phyloP scores from a whole-genome alignment of 805 yeast genomes.

The Myxozyma kluyveri region DNA sequence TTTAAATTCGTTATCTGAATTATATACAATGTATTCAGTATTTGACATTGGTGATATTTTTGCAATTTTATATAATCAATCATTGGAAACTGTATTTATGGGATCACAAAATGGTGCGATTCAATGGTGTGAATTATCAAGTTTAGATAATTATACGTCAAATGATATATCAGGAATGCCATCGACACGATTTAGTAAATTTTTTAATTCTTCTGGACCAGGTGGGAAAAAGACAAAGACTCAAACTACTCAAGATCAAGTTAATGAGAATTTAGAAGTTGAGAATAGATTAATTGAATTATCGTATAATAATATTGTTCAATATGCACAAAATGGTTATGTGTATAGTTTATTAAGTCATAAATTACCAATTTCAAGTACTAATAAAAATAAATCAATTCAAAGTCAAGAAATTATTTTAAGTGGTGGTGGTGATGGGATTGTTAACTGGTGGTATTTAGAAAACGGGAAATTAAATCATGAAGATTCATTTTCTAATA shows the following conservation, averaged over 20 bases:
- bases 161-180: conserved; percentile 35
- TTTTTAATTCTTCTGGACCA: conserved; percentile 88
- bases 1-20: conserved; percentile 42
- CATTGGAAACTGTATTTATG: conserved; percentile 60
- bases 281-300: conserved; percentile 44
- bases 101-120: conserved; percentile 94
- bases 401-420: conserved; percentile 45
- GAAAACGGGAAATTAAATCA: conserved; percentile 19
- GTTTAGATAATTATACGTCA: conserved; percentile 29
- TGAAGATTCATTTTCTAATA: conserved; percentile 37
- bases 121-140: conserved; percentile 55
- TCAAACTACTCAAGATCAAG: too few relatives aligned
- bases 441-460: conserved; percentile 74
- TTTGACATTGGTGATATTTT: conserved; percentile 93
- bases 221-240: conserved; percentile 47
- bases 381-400: background rate
- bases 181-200: conserved; percentile 61
- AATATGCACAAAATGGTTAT: conserved; percentile 90
- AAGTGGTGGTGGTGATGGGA: conserved; percentile 90
- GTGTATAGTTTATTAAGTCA: conserved; percentile 48
- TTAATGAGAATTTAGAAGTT: conserved; percentile 16
- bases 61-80: conserved; percentile 67
- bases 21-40: conserved; percentile 76
- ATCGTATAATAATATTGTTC: conserved; percentile 60
- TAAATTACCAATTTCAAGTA: conserved; percentile 12